Evolutionary conservation across 1,284 basidiomycete genomes (phyloP).

Genomic region (Tausonia pullulans): DNA sequence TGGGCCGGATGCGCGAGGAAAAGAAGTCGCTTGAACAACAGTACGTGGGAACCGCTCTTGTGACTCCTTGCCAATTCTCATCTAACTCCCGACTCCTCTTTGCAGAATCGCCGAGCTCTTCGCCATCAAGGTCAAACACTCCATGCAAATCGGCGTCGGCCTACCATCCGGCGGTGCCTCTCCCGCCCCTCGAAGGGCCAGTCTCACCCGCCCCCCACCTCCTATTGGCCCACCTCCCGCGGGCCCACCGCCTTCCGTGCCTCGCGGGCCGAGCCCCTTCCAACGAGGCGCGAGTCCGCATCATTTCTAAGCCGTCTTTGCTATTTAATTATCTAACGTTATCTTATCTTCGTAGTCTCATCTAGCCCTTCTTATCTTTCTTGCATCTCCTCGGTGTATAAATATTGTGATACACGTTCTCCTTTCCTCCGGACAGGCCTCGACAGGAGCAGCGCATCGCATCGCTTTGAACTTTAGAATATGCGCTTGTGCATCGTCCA

Average conservation of each 20-base stretch:
- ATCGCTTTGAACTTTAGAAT: no score
- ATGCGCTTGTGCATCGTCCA: conserved; percentile 57
- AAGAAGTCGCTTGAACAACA: conserved; percentile 55
- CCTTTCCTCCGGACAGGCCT: no score
- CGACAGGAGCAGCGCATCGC: no score
- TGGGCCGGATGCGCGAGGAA: conserved; percentile 58
- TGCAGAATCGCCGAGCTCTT: conserved; percentile 31
- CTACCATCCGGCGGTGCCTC: not conserved
- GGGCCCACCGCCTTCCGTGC: not conserved
- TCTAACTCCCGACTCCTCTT: not conserved
- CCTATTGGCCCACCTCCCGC: not conserved
- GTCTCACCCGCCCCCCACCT: not conserved
- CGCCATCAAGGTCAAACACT: conserved; percentile 30
- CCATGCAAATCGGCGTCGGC: no score
- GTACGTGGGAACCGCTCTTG: not conserved
- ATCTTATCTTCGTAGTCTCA: not conserved
- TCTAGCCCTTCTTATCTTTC: not conserved
- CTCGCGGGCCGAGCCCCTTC: not conserved
- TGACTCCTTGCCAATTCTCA: not conserved
- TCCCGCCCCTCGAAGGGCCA: not conserved
- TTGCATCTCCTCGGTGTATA: no score
- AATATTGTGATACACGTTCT: no score
- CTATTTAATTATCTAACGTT: not conserved
- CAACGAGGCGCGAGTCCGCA: not conserved
- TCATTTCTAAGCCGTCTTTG: not conserved